Percentiles rank a stretch among this genome's conserved stretches.
Evolutionary conservation across 2,329 filamentous ascomycete genomes (phyloP).

Genomic region (Neocucurbitaria cava): DNA sequence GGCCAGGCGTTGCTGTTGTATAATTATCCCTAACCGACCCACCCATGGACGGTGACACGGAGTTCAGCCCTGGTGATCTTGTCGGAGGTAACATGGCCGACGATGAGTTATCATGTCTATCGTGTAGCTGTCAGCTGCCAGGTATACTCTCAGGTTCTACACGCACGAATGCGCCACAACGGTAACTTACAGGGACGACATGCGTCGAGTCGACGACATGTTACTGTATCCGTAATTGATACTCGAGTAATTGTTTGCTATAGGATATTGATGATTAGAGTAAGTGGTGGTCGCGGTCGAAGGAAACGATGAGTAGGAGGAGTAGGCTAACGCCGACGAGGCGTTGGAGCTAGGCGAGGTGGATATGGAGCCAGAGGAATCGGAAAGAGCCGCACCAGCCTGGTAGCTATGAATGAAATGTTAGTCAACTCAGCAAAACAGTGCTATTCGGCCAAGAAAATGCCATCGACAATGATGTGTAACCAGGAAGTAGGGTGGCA

Average conservation of each 20-base stretch:
- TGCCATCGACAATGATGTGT: constrained; percentile 49
- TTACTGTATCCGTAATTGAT: constrained; percentile 46
- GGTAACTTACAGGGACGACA: constrained; percentile 55
- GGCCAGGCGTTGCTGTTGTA: constrained; percentile 49
- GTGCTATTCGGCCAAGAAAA: constrained; percentile 34
- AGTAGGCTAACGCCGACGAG: constrained; percentile 55
- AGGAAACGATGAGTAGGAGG: constrained; percentile 52
- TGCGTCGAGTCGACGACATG: constrained; percentile 51
- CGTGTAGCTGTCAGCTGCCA: constrained; percentile 49
- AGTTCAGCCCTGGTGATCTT: constrained; percentile 51
- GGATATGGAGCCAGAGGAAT: constrained; percentile 63
- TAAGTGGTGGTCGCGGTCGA: constrained; percentile 44
- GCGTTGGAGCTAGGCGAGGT: constrained; percentile 60
- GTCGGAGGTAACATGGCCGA: constrained; percentile 56
- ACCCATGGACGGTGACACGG: constrained; percentile 51
- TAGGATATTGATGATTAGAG: constrained; percentile 38
- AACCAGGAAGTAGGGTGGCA: constrained; percentile 48
- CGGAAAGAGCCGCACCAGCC: constrained; percentile 58
- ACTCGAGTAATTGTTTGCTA: constrained; percentile 47
- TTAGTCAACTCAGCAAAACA: constrained; percentile 45
- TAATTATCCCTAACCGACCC: constrained; percentile 54
- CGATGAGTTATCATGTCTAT: constrained; percentile 55
- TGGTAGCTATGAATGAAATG: constrained; percentile 56
- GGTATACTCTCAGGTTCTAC: constrained; percentile 43
- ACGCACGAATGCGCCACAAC: constrained; percentile 42